Evolutionary conservation across 441 rosid genomes (phyloP), one percentile per base, ranked within the genome.

Genomic region (Aquilaria agallochum): DNA sequence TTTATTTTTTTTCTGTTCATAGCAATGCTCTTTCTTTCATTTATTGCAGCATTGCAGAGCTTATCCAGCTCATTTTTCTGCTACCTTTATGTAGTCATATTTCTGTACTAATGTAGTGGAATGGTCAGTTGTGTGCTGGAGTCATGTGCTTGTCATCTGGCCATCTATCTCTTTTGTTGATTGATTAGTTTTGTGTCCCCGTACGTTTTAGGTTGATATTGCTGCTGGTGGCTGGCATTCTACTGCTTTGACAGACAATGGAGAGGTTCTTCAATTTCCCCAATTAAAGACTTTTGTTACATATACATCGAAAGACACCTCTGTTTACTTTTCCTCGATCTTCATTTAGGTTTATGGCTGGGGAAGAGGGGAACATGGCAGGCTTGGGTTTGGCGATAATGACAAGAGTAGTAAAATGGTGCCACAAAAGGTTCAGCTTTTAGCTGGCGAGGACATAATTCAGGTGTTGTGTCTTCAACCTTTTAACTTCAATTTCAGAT

Each of bases 141-240:
- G 36, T 7, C 27, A 20, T 20, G 27, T 71, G 46, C 58, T 65
- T 52, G 50, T 34, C 13, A 20, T 7, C 48, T 5, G 42, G 34
- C 46, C 31, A 51, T 55, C 13, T 32, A 20, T 36, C 7, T 3
- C 6, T 36, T 36, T 36, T 2, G 42, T 36, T 36, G 42, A 4
- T 36, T 36, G 60, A 55, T 65, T 31, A 42, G 50, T 34, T 70
- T 36, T 31, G 50, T 64, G 20, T 68, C 45, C 51, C 8, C 62
- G 47, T 67, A 46, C 76, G 33, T 36, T 68, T 44, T 80, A 95
- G 98, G 95, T 92, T 81, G 98, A 92, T 79, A 95, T 95, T 65
- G 99, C 99, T 65, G 97, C 93, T 65, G 98, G 99, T 64, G 99
- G 99, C 75, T 95, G 99, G 99, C 99, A 95, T 74, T 95, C 99